phyloP scores from a whole-genome alignment of 176 grass and related monocot genomes.

The Oryza meridionalis region DNA sequence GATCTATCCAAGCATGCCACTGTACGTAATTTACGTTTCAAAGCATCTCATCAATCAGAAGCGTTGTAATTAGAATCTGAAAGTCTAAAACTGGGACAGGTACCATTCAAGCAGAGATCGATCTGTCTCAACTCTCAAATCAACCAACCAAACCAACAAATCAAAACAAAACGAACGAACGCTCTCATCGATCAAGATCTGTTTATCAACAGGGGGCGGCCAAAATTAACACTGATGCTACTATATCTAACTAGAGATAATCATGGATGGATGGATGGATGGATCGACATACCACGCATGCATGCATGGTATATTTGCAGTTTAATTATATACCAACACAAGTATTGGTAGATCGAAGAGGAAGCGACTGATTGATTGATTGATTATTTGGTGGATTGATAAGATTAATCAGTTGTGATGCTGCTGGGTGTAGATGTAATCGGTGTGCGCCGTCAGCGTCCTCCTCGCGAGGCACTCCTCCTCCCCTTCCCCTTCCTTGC shows the following conservation, averaged over 20 bases:
- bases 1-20: not conserved
- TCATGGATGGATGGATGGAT: too few relatives aligned
- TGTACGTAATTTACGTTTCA: not conserved
- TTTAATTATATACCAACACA: too few relatives aligned
- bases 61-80: not conserved
- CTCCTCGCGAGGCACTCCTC: slow-evolving; percentile 65
- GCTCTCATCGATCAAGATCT: not conserved
- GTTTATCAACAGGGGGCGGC: not conserved
- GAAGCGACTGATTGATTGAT: too few relatives aligned
- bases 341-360: too few relatives aligned
- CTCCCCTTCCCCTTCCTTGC: slow-evolving; percentile 50
- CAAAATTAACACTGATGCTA: not conserved
- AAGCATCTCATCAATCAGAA: not conserved
- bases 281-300: too few relatives aligned
- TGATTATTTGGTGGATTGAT: not conserved
- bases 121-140: too few relatives aligned
- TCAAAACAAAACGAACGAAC: too few relatives aligned
- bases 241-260: too few relatives aligned
- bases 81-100: not conserved
- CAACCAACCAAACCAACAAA: too few relatives aligned
- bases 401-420: slow-evolving; percentile 44
- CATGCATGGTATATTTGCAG: too few relatives aligned
- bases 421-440: slow-evolving; percentile 89
- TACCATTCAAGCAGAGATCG: too few relatives aligned
- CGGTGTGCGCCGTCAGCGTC: slow-evolving; percentile 69